These are phyloP conservation scores for Vaccinium corymbosum DNA, from an alignment of 148 eudicot species.

Conservation along the genomic window DNA sequence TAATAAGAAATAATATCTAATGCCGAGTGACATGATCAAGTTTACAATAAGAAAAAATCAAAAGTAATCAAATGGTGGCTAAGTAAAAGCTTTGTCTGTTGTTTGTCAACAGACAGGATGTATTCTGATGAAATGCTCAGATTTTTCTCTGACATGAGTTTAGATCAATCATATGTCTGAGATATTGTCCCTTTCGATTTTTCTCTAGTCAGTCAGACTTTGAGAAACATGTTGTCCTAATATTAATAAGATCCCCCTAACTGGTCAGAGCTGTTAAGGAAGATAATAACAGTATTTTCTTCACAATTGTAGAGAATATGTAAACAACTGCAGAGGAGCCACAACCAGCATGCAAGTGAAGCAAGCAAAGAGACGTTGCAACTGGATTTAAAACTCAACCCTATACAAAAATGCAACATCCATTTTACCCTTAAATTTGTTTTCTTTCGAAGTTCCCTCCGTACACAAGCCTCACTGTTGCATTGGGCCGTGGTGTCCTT, in stretches of 20 bases:
- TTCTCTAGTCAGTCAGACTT: neutral
- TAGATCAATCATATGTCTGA: neutral
- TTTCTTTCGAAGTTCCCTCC: neutral
- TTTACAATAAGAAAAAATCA: neutral
- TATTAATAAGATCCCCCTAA: neutral
- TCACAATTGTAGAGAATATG: neutral
- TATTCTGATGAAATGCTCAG: too few species aligned
- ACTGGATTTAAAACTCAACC: slow-evolving; percentile 1
- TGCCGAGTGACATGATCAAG: neutral
- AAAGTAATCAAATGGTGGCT: too few species aligned
- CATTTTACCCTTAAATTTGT: neutral
- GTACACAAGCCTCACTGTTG: neutral
- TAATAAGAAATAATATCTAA: neutral
- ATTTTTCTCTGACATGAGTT: neutral
- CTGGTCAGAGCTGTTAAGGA: neutral
- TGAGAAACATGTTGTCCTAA: too few species aligned
- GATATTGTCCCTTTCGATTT: too few species aligned
- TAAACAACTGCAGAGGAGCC: neutral
- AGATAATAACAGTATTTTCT: neutral
- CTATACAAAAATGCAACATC: neutral
- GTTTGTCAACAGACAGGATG: too few species aligned
- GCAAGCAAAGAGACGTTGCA: neutral
- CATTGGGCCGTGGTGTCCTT: neutral
- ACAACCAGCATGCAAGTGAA: neutral
- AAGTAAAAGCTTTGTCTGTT: too few species aligned